Evolutionary conservation across 345 rosid species (phyloP).

Genomic region (Diplotaxis tenuifolia): DNA sequence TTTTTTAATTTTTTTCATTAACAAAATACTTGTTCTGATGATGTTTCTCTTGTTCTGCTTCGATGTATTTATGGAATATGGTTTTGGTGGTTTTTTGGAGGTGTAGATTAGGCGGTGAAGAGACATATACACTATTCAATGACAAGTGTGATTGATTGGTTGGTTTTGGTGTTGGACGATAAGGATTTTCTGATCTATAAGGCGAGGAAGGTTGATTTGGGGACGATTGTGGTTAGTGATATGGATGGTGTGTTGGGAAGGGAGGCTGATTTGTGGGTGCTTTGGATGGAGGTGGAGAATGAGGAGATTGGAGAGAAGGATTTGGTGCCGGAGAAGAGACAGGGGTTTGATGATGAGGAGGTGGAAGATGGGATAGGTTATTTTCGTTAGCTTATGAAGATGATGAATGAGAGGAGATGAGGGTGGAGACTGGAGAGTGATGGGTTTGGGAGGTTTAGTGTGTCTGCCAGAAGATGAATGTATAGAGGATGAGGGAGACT

Average conservation of each 20-base stretch:
- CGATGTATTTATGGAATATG: too few species aligned
- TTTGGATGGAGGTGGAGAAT: constrained; percentile 79
- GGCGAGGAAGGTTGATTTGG: constrained; percentile 70
- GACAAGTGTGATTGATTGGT: constrained; percentile 85
- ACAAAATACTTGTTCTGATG: too few species aligned
- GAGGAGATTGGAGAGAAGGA: constrained; percentile 68
- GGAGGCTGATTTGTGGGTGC: constrained; percentile 86
- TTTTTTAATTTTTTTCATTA: too few species aligned
- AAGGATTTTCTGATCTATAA: constrained; percentile 72
- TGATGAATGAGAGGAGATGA: too few species aligned
- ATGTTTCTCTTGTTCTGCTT: too few species aligned
- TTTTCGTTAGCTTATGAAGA: constrained; percentile 50
- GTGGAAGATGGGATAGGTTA: constrained; percentile 38
- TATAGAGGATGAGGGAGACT: constrained; percentile 55
- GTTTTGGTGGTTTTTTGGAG: too few species aligned
- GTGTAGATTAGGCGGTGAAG: constrained; percentile 94
- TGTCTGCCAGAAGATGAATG: constrained; percentile 78
- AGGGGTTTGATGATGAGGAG: constrained; percentile 28
- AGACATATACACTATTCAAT: constrained; percentile 87
- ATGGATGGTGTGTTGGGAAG: constrained; percentile 61
- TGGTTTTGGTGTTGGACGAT: constrained; percentile 83
- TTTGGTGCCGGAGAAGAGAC: constrained; percentile 58
- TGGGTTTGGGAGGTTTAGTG: constrained; percentile 47
- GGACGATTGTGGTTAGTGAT: constrained; percentile 86
- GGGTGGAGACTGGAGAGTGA: constrained; percentile 44